A percentile compares a stretch with the other conserved stretches of the same genome.
Evolutionary conservation across 2,329 filamentous ascomycete genomes (phyloP).

Genomic region (Talaromyces sp.): DNA sequence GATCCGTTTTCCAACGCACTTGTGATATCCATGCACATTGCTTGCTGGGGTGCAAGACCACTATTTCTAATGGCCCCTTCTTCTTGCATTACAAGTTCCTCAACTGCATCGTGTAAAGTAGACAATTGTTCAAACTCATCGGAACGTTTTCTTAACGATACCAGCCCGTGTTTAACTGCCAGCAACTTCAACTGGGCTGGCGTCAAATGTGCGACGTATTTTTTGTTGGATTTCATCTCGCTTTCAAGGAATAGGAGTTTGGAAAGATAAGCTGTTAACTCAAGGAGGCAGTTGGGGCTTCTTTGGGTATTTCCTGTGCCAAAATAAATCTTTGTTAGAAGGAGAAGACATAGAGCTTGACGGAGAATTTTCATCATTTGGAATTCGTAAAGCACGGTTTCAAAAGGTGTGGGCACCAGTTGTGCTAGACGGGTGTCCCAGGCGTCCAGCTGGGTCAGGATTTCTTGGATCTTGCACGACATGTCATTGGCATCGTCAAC

Average conservation of each 20-base stretch:
- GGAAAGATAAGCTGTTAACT: conserved; percentile 4
- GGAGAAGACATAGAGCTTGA: background rate
- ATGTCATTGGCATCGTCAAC: background rate
- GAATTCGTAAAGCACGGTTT: background rate
- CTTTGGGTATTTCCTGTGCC: background rate
- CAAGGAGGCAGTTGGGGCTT: background rate
- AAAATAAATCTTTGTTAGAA: background rate
- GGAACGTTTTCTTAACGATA: background rate
- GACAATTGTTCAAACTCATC: background rate
- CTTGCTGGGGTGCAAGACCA: background rate
- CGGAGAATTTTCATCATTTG: background rate
- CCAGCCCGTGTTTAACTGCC: background rate
- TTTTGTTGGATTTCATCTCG: background rate
- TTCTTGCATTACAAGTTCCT: conserved; percentile 1
- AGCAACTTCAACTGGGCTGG: conserved; percentile 1
- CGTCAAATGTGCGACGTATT: background rate
- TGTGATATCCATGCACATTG: background rate
- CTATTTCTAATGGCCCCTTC: background rate
- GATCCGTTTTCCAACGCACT: conserved; percentile 3
- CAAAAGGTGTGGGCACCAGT: background rate
- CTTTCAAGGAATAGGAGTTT: conserved; percentile 3
- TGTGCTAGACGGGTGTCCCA: background rate
- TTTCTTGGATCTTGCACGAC: background rate
- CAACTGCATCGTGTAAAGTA: background rate
- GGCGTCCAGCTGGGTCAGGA: background rate